Evolutionary conservation across 371 early-diverging fungal genomes (phyloP), one percentile per base, ranked within the genome.

Genomic region (Mortierella sp.): DNA sequence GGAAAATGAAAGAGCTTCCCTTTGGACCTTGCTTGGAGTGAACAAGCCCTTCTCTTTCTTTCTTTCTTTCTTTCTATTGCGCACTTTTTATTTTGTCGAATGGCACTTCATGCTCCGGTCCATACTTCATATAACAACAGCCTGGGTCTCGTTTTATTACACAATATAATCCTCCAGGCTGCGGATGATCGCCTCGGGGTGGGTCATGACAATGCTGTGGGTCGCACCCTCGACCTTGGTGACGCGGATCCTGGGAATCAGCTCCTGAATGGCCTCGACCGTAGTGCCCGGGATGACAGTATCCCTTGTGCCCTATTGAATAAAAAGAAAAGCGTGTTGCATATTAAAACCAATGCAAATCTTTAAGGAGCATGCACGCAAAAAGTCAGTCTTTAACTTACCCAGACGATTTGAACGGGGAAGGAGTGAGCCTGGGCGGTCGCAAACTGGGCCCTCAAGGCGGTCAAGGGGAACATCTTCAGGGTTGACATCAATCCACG

Each of bases 401-500:
- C 82, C 87, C 87, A 86, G 24, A 86, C 74, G 27, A 80, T 41
- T 60, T 86, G 87, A 12, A 86, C 80, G 43, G 82, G 87, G 68
- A 48, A 86, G n/a, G 71, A 16, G 14, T 79, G 77, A 0, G 72
- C 68, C 11, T 82, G 82, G 8, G 11, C 70, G 0, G 82, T 29
- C 12, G 82, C 58, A 49, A 51, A 86, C 58, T 79, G 32, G 12
- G 49, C 43, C 3, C 44, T 27, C 78, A 86, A 51, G 8, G 55
- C 75, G 5, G 82, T 82, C 75, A 86, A 73, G 7, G 87, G 87
- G 70, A 86, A 82, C 41, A 32, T 27, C 24, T 70, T 73, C 48
- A 86, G 27, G 21, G 87, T 86, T 44, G 82, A 86, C 87, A 86
- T 86, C 43, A 86, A n/a, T 41, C 87, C 87, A n/a, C 87, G 87